Base-by-base conservation (phyloP, 768 basidiomycete species). In the Boletus pseudo-olivaceus region DNA sequence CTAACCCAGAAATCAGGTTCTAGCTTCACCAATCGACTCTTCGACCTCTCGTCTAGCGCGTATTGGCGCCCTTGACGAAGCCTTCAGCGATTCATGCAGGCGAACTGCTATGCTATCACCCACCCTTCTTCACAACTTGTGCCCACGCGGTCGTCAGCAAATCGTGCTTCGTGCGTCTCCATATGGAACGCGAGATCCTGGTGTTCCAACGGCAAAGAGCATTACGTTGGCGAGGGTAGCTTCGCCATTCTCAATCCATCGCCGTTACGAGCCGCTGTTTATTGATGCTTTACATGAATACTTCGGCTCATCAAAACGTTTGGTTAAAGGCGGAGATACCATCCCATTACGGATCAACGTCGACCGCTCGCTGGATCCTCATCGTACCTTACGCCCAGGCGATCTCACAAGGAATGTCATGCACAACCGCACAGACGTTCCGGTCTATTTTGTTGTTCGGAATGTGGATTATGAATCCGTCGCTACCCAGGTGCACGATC, bases 201-300 rank as follows among this genome's bases (percentile, higher is more conserved):
- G 77, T 8, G 74, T 93, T 29, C 91, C 93, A 3, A 80, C 71
- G 19, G 93, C 93, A 7, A 75, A 73, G 49, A 73, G 81, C 1
- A 72, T 95, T 20, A 89, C 87, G 1, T 75, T 97, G 48, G 88
- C 91, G 2, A 82, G 90, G n/a, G 76, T 97, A 7, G 83, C 88
- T 0, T 90, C 91, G 0, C 85, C 90, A 1, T 70, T 84, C 51
- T 83, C 89, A 2, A 82, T 78, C 12, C 81, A 83, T 66, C 82
- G 83, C 40, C 66, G 71, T 32, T 87, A 87, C 63, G 88, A 93
- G 63, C 63, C 75, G 0, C 63, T 82, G 7, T 84, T 87, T 62
- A 64, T 91, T 23, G 72, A 74, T 19, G 80, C 82, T 7, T 71
- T 97, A 49, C 87, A 83, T 54, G 48, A 62, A 7, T 82, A 87